A percentile compares a stretch with the other conserved stretches of the same genome.
phyloP scores from a whole-genome alignment of 768 basidiomycete species.

The Calocybe cyanea region DNA sequence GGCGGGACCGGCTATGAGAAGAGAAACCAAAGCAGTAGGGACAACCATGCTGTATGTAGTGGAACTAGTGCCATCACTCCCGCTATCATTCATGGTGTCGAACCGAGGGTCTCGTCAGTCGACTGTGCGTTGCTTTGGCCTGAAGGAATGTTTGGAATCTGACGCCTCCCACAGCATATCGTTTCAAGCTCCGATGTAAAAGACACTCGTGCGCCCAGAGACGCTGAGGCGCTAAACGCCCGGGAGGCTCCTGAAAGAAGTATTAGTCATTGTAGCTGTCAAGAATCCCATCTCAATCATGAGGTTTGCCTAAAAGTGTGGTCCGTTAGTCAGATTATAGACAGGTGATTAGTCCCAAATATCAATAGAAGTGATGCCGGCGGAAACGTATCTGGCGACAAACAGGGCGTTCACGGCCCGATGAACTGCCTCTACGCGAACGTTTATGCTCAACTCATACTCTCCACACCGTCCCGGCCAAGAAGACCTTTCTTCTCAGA shows the following conservation, averaged over 20 bases:
- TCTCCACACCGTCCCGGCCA: conserved; percentile 11
- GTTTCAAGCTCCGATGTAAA: conserved; percentile 24
- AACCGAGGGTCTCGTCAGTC: conserved; percentile 5
- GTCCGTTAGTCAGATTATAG: no score
- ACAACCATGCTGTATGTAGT: conserved; percentile 32
- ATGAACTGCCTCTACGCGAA: neutral
- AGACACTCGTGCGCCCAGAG: no score
- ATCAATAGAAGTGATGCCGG: no score
- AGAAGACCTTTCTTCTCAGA: conserved; percentile 44
- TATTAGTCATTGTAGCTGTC: no score
- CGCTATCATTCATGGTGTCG: conserved; percentile 39
- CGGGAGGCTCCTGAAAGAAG: no score
- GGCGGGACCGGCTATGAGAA: conserved; percentile 45
- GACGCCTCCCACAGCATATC: conserved; percentile 7
- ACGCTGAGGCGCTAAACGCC: no score
- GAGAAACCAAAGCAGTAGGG: conserved; percentile 40
- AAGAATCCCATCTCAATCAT: no score
- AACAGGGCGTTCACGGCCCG: conserved; percentile 5
- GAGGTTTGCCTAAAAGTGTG: no score
- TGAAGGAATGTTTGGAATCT: no score
- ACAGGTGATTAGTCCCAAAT: no score
- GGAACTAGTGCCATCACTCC: conserved; percentile 23
- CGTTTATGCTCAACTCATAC: no score
- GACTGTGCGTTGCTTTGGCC: conserved; percentile 4
- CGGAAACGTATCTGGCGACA: neutral